phyloP scores from a whole-genome alignment of 2,329 filamentous ascomycete species.

The Cercospora sp. region DNA sequence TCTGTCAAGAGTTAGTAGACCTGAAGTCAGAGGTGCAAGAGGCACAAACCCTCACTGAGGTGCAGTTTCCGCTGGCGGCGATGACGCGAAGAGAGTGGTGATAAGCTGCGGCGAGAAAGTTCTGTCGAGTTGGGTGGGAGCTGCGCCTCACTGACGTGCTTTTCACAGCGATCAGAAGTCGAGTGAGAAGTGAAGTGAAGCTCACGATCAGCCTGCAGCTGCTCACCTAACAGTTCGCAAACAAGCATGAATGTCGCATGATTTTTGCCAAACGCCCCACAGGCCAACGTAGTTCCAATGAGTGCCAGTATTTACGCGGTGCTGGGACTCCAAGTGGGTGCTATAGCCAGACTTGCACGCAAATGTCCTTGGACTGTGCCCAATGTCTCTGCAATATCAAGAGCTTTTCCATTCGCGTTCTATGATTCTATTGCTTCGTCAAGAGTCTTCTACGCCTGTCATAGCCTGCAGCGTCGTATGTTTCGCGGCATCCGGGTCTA shows the following conservation, averaged over 20 bases:
- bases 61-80: neutral
- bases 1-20: neutral
- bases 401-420: neutral
- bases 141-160: neutral
- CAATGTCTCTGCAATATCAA: neutral
- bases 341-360: neutral
- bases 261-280: neutral
- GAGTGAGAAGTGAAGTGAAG: neutral
- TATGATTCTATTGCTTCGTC: slow-evolving; percentile 2
- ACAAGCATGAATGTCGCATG: neutral
- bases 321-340: neutral
- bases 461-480: neutral
- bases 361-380: neutral
- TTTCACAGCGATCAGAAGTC: neutral
- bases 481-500: neutral
- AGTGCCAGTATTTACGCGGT: neutral
- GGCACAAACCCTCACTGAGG: neutral
- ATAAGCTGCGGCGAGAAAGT: neutral
- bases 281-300: neutral
- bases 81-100: neutral
- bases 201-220: neutral
- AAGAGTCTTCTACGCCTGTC: neutral
- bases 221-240: neutral
- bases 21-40: neutral
- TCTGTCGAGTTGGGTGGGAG: neutral